Conservation (phyloP, 2,329 filamentous ascomycete species). For the Dothidotthia symphoricarpi region DNA sequence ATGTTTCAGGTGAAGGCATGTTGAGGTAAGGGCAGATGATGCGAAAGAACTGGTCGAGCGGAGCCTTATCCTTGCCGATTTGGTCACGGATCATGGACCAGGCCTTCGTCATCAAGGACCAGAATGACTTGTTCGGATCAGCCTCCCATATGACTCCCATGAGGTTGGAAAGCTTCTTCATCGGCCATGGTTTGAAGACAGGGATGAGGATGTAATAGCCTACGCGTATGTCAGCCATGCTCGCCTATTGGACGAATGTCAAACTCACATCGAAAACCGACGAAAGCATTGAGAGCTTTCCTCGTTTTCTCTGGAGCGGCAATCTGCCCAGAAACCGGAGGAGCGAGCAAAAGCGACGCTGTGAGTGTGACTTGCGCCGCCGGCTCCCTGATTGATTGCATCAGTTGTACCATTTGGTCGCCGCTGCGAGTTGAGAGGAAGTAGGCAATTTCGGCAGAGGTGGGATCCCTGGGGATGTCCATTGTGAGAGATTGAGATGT, state of each 20-base stretch:
- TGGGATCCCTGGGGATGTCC: slow-evolving; percentile 9
- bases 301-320: slow-evolving; percentile 13
- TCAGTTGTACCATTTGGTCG: slow-evolving; percentile 16
- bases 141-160: slow-evolving; percentile 52
- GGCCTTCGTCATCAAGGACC: slow-evolving; percentile 55
- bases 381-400: slow-evolving; percentile 14
- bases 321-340: slow-evolving; percentile 1
- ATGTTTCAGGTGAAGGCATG: slow-evolving; percentile 47
- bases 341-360: slow-evolving; percentile 6
- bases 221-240: slow-evolving; percentile 35
- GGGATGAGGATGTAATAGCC: slow-evolving; percentile 49
- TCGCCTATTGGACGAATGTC: no score
- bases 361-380: slow-evolving; percentile 16
- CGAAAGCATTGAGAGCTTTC: slow-evolving; percentile 40
- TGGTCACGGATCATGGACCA: slow-evolving; percentile 56
- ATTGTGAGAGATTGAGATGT: background rate
- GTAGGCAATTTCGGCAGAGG: slow-evolving; percentile 11
- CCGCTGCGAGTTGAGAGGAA: slow-evolving; percentile 16
- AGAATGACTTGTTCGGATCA: slow-evolving; percentile 53
- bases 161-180: slow-evolving; percentile 55
- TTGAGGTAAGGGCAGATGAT: slow-evolving; percentile 50
- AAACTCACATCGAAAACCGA: slow-evolving; percentile 38
- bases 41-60: slow-evolving; percentile 50
- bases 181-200: slow-evolving; percentile 47
- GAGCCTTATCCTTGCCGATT: slow-evolving; percentile 48